phyloP scores from a whole-genome alignment of 208 protist genomes.

The Borovskyia barvae region DNA sequence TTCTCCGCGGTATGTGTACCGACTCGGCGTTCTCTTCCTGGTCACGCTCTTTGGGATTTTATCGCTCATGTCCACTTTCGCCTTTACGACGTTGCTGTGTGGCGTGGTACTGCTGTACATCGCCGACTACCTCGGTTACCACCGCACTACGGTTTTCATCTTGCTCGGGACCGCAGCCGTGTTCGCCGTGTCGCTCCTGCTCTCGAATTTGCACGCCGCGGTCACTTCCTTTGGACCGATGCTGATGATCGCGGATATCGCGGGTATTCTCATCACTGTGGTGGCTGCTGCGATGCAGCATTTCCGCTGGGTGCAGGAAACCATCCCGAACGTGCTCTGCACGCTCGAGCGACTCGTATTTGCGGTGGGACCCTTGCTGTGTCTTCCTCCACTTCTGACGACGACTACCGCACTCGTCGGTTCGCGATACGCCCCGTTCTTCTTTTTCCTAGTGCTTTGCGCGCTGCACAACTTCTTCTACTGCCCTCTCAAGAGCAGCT shows the following conservation, averaged over 20 bases:
- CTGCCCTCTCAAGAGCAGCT: conserved; percentile 74
- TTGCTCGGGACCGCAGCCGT: conserved; percentile 40
- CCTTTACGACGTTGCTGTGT: conserved; percentile 59
- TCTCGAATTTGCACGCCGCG: conserved; percentile 67
- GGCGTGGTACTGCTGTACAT: conserved; percentile 71
- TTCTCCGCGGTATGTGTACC: conserved; percentile 29
- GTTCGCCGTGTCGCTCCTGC: conserved; percentile 54
- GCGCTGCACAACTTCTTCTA: conserved; percentile 71
- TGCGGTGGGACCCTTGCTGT: conserved; percentile 53
- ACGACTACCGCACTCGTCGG: conserved; percentile 64
- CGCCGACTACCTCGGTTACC: conserved; percentile 74
- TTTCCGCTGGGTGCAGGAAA: conserved; percentile 83
- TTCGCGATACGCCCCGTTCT: conserved; percentile 63
- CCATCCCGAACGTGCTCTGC: conserved; percentile 63
- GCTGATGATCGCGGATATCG: conserved; percentile 58
- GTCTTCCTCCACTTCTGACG: conserved; percentile 66
- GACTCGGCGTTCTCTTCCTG: conserved; percentile 46
- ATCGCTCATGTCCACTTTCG: conserved; percentile 72
- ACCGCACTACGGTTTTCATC: conserved; percentile 45
- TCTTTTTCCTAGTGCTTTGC: conserved; percentile 62
- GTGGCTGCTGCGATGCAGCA: conserved; percentile 60
- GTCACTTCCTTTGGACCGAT: conserved; percentile 59
- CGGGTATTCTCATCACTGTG: conserved; percentile 33
- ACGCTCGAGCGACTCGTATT: conserved; percentile 68
- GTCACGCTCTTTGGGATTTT: conserved; percentile 68